Percentiles rank a stretch among this genome's conserved stretches.
Conservation (phyloP, 371 early-diverging fungal genomes). For the Enteropsectra breve region DNA sequence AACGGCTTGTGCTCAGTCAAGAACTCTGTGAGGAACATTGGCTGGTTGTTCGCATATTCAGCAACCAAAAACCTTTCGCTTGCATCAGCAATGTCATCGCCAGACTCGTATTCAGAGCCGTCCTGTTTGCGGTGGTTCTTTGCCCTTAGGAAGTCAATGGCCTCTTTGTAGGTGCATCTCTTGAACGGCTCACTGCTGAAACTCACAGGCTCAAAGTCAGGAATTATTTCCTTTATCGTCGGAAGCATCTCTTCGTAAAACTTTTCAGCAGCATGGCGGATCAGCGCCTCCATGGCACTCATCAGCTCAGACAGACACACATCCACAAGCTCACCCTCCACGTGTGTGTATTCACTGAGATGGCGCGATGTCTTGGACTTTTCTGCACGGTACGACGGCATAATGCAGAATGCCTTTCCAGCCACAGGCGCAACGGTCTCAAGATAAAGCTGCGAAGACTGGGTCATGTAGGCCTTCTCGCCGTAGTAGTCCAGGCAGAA, state of each 20-base stretch:
- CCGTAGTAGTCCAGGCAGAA: constrained; percentile 94
- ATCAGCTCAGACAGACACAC: constrained; percentile 81
- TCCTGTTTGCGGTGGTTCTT: constrained; percentile 78
- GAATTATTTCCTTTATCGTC: constrained; percentile 75
- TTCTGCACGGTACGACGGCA: constrained; percentile 97
- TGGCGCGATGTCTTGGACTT: constrained; percentile 96
- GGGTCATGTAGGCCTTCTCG: constrained; percentile 88
- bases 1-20: constrained; percentile 95
- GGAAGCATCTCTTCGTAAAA: constrained; percentile 69
- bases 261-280: constrained; percentile 72
- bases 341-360: constrained; percentile 92
- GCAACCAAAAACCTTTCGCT: constrained; percentile 95
- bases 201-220: constrained; percentile 70
- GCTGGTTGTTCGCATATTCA: constrained; percentile 71
- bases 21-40: constrained; percentile 90
- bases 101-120: constrained; percentile 75
- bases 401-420: constrained; percentile 89
- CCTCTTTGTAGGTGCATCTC: constrained; percentile 88
- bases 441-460: constrained; percentile 95
- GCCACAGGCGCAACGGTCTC: constrained; percentile 89
- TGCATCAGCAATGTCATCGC: constrained; percentile 97
- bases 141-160: constrained; percentile 72
- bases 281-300: constrained; percentile 73
- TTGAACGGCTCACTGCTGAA: constrained; percentile 69
- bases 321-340: constrained; percentile 92